Conservation (phyloP, 768 basidiomycete species). For the Tylopilus sp. region DNA sequence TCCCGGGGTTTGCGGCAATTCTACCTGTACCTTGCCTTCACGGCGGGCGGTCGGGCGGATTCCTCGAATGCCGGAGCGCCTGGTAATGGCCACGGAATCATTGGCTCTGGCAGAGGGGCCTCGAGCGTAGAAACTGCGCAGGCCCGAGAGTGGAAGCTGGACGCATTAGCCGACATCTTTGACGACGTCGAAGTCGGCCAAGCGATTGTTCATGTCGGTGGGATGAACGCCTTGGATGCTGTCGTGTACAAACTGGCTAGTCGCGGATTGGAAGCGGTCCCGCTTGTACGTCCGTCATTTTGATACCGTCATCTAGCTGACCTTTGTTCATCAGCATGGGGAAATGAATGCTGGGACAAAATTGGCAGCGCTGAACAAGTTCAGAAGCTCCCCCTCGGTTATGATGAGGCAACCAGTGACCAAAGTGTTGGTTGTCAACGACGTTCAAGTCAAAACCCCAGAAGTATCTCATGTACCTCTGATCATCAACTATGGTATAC, state of each 20-base stretch:
- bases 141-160: constrained; percentile 92
- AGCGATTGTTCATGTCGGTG: constrained; percentile 85
- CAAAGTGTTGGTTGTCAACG: constrained; percentile 88
- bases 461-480: constrained; percentile 90
- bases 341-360: constrained; percentile 88
- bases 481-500: constrained; percentile 89
- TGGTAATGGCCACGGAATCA: constrained; percentile 76
- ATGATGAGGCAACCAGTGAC: constrained; percentile 64
- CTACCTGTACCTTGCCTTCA: constrained; percentile 95
- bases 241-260: constrained; percentile 89
- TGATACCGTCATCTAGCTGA: constrained; percentile 9
- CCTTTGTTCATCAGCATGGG: constrained; percentile 57
- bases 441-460: constrained; percentile 86
- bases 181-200: constrained; percentile 81
- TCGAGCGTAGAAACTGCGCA: constrained; percentile 80
- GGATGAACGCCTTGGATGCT: constrained; percentile 80
- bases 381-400: constrained; percentile 53
- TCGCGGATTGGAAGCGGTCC: constrained; percentile 82
- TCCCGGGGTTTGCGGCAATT: constrained; percentile 89
- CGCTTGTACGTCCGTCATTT: constrained; percentile 59
- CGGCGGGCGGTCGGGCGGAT: constrained; percentile 74
- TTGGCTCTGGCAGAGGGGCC: constrained; percentile 85
- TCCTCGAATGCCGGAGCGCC: constrained; percentile 38
- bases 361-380: constrained; percentile 80
- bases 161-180: constrained; percentile 85